A percentile compares a stretch with the other conserved stretches of the same genome.
These are phyloP conservation scores for Fusarium compactum DNA, from an alignment of 2,329 filamentous ascomycete species.

Conservation along the genomic window DNA sequence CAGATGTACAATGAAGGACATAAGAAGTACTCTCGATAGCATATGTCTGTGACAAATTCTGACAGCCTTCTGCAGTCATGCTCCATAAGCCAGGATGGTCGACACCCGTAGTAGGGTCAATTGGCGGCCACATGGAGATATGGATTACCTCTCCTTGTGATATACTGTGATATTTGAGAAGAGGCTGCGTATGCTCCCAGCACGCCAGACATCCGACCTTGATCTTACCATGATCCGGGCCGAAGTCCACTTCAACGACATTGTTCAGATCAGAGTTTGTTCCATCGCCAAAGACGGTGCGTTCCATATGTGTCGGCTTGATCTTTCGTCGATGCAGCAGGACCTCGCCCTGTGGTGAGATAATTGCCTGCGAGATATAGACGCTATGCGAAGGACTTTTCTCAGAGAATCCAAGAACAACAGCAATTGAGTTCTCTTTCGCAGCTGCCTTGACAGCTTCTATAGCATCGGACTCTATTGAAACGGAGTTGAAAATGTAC, in stretches of 20 bases:
- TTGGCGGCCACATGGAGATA: slow-evolving; percentile 60
- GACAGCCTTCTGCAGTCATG: slow-evolving; percentile 53
- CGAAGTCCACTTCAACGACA: slow-evolving; percentile 56
- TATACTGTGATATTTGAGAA: slow-evolving; percentile 61
- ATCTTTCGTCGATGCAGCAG: slow-evolving; percentile 60
- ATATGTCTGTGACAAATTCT: slow-evolving; percentile 63
- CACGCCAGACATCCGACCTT: slow-evolving; percentile 61
- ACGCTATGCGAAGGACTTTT: slow-evolving; percentile 50
- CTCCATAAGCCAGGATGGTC: slow-evolving; percentile 46
- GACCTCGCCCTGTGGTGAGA: slow-evolving; percentile 56
- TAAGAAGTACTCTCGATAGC: slow-evolving; percentile 68
- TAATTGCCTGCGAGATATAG: slow-evolving; percentile 61
- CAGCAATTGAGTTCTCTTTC: slow-evolving; percentile 54
- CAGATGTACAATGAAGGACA: slow-evolving; percentile 56
- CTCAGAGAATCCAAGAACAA: slow-evolving; percentile 60
- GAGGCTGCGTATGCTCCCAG: slow-evolving; percentile 64
- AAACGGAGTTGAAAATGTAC: slow-evolving; percentile 58
- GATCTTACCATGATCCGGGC: slow-evolving; percentile 43
- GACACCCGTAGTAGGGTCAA: slow-evolving; percentile 37
- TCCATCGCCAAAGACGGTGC: slow-evolving; percentile 63
- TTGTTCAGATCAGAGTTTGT: slow-evolving; percentile 53
- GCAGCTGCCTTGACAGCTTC: slow-evolving; percentile 51
- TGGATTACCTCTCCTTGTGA: slow-evolving; percentile 61
- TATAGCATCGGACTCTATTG: slow-evolving; percentile 57
- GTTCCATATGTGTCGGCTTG: slow-evolving; percentile 66